These are phyloP conservation scores for Heterobasidion parviporum DNA, from an alignment of 1,284 basidiomycete species.

Conservation along the genomic window DNA sequence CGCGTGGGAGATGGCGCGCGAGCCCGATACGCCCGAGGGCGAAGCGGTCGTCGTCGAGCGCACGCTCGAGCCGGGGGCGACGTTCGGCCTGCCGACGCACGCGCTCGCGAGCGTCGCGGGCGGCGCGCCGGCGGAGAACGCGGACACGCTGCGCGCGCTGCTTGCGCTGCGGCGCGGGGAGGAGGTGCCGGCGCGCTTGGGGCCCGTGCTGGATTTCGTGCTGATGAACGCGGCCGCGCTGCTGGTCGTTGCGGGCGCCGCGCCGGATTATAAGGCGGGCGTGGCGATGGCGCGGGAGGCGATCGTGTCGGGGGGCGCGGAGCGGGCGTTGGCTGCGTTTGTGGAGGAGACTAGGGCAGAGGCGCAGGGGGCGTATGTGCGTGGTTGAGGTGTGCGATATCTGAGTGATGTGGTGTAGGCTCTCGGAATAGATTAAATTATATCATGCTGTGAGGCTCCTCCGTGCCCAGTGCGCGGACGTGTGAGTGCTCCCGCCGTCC, in stretches of 20 bases:
- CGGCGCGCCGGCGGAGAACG: constrained; percentile 69
- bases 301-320: constrained; percentile 67
- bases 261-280: constrained; percentile 64
- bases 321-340: constrained; percentile 59
- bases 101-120: constrained; percentile 67
- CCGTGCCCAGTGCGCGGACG: no score
- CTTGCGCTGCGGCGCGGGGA: constrained; percentile 37
- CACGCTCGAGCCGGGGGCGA: constrained; percentile 40
- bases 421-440: no score
- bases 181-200: constrained; percentile 41
- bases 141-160: constrained; percentile 52
- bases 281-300: constrained; percentile 68
- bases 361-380: neutral
- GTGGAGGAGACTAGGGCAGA: constrained; percentile 18
- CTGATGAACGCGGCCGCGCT: constrained; percentile 81
- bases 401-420: no score
- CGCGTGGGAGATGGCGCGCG: constrained; percentile 56
- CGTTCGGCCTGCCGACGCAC: constrained; percentile 71
- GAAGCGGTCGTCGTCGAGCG: constrained; percentile 35
- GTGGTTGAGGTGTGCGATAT: no score
- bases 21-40: no score
- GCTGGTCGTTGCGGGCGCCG: constrained; percentile 73
- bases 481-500: no score
- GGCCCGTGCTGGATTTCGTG: constrained; percentile 74
- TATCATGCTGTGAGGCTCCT: no score